Evolutionary conservation across 805 yeast genomes (phyloP).

Genomic region (Kluyveromyces starmeri): DNA sequence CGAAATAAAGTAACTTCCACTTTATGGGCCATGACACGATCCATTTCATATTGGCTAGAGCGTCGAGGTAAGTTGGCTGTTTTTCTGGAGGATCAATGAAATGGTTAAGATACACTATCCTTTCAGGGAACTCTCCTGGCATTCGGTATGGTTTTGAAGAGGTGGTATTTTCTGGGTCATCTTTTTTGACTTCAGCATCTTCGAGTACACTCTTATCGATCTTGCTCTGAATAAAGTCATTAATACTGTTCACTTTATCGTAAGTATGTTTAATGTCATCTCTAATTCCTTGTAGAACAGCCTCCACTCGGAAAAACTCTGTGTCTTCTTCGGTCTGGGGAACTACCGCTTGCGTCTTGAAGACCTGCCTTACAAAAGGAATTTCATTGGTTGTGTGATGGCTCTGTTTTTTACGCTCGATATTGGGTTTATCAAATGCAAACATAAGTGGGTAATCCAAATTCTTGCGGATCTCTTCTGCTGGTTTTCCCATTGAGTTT

Average conservation of each 20-base stretch:
- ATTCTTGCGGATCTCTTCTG: too few species aligned
- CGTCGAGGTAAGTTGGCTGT: not conserved
- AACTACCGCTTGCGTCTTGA: too few species aligned
- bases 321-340: slow-evolving; percentile 1
- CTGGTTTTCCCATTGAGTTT: too few species aligned
- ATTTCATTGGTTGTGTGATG: too few species aligned
- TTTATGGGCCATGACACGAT: not conserved
- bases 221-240: not conserved
- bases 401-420: too few species aligned
- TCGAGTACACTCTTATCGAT: not conserved
- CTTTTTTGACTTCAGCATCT: not conserved
- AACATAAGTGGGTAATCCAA: too few species aligned
- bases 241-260: not conserved
- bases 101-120: not conserved
- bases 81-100: not conserved
- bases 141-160: not conserved
- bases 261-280: slow-evolving; percentile 1
- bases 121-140: slow-evolving; percentile 1
- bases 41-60: slow-evolving; percentile 3
- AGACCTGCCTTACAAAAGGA: too few species aligned
- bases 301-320: not conserved
- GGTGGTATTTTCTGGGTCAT: not conserved
- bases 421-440: too few species aligned
- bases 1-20: slow-evolving; percentile 3
- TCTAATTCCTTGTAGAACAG: slow-evolving; percentile 1